Conservation (phyloP, 352 stramenopile species). For the Saprolegnia parasitica region DNA sequence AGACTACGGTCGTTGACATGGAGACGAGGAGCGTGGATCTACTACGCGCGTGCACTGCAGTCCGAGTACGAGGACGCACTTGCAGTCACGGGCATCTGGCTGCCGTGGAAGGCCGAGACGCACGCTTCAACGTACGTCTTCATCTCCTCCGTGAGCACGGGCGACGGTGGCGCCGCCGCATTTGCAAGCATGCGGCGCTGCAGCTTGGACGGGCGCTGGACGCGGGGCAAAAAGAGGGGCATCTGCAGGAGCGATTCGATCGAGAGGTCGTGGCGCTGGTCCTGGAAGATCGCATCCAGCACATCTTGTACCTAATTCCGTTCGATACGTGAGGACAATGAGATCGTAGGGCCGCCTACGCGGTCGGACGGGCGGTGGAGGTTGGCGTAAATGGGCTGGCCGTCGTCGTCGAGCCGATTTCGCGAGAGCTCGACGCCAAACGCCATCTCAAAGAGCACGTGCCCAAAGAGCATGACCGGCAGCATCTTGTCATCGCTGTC, state of each 20-base stretch:
- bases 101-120: not conserved
- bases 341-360: not conserved
- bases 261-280: not conserved
- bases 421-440: conserved; percentile 13
- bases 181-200: not conserved
- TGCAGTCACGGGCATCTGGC: not conserved
- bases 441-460: conserved; percentile 22
- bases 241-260: conserved; percentile 10
- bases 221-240: conserved; percentile 11
- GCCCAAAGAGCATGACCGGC: conserved; percentile 7
- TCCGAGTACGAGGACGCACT: no score
- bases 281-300: conserved; percentile 7
- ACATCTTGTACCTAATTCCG: conserved; percentile 9
- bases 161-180: no score
- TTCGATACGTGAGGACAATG: not conserved
- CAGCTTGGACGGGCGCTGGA: not conserved
- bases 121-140: not conserved
- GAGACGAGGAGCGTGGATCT: no score
- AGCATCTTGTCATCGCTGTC: no score
- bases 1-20: no score
- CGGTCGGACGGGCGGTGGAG: not conserved
- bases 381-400: not conserved
- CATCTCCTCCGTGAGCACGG: not conserved
- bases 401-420: not conserved
- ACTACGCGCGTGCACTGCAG: no score